phyloP scores from a whole-genome alignment of 148 eudicot genomes.

The Vaccinium darrowii region DNA sequence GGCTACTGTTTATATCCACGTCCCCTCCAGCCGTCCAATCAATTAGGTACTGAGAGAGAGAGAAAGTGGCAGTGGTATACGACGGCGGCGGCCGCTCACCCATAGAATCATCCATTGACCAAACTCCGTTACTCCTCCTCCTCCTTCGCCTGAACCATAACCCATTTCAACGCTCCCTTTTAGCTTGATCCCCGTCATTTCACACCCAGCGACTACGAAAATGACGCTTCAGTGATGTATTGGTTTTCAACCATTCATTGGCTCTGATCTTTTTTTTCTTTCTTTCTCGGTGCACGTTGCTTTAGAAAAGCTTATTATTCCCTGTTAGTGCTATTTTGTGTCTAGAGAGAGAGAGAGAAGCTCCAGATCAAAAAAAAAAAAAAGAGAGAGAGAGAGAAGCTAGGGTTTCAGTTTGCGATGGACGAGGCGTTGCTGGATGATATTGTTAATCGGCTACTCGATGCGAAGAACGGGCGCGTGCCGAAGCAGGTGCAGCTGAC shows the following conservation, averaged over 20 bases:
- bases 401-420: slow-evolving; percentile 35
- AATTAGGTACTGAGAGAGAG: neutral
- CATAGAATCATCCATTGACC: slow-evolving; percentile 3
- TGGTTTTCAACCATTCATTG: neutral
- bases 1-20: too few species aligned
- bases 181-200: neutral
- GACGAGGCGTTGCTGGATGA: slow-evolving; percentile 57
- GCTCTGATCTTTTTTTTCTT: neutral
- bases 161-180: neutral
- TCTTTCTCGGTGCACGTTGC: neutral
- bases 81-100: neutral
- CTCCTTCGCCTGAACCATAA: slow-evolving; percentile 1
- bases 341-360: neutral
- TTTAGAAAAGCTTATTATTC: neutral
- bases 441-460: slow-evolving; percentile 52
- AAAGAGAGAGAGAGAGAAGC: neutral
- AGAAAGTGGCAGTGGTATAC: neutral
- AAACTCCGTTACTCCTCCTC: neutral
- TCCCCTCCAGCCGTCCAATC: too few species aligned
- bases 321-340: too few species aligned
- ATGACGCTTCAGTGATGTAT: neutral
- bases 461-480: slow-evolving; percentile 52
- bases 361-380: too few species aligned
- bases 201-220: slow-evolving; percentile 5
- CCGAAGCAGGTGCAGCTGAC: slow-evolving; percentile 59